Percentiles rank a stretch among this genome's conserved stretches.
phyloP scores from a whole-genome alignment of 2,329 filamentous ascomycete species.

The Alternaria ethzedia region DNA sequence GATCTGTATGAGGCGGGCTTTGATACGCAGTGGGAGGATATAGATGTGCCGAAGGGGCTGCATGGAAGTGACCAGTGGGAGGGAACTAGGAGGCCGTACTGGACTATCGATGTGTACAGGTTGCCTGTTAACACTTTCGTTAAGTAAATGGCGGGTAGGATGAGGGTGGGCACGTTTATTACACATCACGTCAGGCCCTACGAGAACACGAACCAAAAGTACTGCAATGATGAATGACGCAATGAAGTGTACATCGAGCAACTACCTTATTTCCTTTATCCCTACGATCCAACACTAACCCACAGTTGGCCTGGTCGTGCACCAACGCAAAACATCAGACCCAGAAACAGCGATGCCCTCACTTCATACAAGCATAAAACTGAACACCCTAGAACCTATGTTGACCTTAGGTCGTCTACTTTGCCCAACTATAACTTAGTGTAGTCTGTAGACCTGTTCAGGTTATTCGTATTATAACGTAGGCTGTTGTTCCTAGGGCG shows the following conservation, averaged over 20 bases:
- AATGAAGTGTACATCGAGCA: neutral
- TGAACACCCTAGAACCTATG: neutral
- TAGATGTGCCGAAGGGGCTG: slow-evolving; percentile 39
- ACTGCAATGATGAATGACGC: neutral
- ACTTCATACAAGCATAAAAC: neutral
- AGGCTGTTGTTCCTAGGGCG: neutral
- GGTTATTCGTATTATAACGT: neutral
- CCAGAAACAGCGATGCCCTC: neutral
- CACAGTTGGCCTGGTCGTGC: neutral
- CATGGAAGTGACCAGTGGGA: slow-evolving; percentile 46
- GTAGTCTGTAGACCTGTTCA: neutral
- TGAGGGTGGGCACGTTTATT: neutral
- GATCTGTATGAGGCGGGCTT: slow-evolving; percentile 46
- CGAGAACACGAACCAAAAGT: neutral
- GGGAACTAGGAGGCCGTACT: slow-evolving; percentile 45
- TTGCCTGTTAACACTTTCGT: slow-evolving; percentile 46
- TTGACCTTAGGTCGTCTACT: neutral
- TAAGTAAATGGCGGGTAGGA: slow-evolving; percentile 19
- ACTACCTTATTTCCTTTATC: neutral
- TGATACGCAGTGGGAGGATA: slow-evolving; percentile 46
- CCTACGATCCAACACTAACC: neutral
- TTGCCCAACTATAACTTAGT: neutral
- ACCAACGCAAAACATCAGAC: neutral
- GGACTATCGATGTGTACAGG: slow-evolving; percentile 47
- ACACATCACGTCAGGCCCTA: neutral